These are phyloP conservation scores for Plasmodium vivax DNA, from an alignment of 169 alveolate genomes.

Conservation along the genomic window DNA sequence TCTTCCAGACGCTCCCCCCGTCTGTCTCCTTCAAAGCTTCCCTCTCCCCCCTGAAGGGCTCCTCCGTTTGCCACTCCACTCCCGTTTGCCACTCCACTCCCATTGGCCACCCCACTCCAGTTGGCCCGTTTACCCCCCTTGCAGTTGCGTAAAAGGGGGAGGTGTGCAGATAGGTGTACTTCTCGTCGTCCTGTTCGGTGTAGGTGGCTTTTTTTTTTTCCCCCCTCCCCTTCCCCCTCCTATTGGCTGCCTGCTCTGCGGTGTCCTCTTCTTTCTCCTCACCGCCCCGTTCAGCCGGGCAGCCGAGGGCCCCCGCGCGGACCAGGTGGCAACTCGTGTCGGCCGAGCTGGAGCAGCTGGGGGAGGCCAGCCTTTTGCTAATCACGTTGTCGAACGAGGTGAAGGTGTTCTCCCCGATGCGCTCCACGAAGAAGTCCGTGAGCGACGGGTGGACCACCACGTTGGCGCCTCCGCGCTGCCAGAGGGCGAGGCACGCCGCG, in stretches of 20 bases:
- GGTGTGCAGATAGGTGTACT: neutral
- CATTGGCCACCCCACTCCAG: neutral
- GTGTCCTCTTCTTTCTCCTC: neutral
- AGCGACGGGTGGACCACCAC: constrained; percentile 36
- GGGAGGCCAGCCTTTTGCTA: constrained; percentile 13
- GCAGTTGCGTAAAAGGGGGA: neutral
- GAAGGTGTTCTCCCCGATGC: constrained; percentile 13
- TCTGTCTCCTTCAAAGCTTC: neutral
- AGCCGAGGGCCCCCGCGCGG: neutral
- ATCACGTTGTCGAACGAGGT: constrained; percentile 24
- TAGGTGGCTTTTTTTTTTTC: neutral
- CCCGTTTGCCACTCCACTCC: neutral
- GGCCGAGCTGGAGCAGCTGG: constrained; percentile 33
- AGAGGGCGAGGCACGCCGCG: neutral
- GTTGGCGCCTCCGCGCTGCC: neutral
- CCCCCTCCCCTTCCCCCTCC: neutral
- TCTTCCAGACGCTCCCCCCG: neutral
- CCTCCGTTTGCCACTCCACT: no score
- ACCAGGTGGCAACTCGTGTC: constrained; percentile 23
- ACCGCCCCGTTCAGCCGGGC: neutral
- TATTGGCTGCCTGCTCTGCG: no score
- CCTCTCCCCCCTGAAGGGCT: no score
- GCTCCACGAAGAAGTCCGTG: constrained; percentile 51
- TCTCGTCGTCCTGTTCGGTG: neutral
- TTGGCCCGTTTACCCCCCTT: neutral